Conservation (phyloP, 2,329 filamentous ascomycete species). For the Beauveria medogensis region DNA sequence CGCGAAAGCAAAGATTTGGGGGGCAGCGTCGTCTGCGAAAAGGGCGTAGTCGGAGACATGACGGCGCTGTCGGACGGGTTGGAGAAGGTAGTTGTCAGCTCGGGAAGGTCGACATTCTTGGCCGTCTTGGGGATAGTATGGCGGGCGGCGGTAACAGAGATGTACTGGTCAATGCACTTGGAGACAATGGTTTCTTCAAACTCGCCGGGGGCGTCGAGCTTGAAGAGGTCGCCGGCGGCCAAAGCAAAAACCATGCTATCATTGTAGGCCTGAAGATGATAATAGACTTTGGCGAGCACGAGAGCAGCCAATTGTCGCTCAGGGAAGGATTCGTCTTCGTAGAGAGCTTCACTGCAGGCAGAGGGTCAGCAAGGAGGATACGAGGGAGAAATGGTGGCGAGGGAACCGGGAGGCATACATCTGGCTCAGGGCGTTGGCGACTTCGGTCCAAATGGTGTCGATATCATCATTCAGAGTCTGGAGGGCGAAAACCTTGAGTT, state of each 20-base stretch:
- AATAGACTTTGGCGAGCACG: constrained; percentile 96
- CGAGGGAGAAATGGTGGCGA: not conserved
- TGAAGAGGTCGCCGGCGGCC: constrained; percentile 89
- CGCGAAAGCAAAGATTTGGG: constrained; percentile 94
- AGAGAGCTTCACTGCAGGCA: constrained; percentile 73
- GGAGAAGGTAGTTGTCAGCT: constrained; percentile 74
- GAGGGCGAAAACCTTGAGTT: constrained; percentile 90
- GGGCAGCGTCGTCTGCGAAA: constrained; percentile 86
- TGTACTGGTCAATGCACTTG: constrained; percentile 97
- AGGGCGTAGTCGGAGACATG: constrained; percentile 85
- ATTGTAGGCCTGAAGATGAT: constrained; percentile 96
- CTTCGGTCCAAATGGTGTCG: constrained; percentile 95
- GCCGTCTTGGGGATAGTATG: constrained; percentile 36
- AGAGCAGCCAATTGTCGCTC: constrained; percentile 90
- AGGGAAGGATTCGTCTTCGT: constrained; percentile 91
- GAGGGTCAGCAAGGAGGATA: constrained; percentile 12
- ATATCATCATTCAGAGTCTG: constrained; percentile 95
- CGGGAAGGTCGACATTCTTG: constrained; percentile 47
- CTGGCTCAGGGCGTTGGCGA: constrained; percentile 82
- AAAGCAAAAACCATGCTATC: constrained; percentile 98
- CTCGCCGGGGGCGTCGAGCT: constrained; percentile 82
- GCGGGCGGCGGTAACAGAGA: constrained; percentile 57
- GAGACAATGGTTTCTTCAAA: constrained; percentile 99
- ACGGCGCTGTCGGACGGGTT: constrained; percentile 60
- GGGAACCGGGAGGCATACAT: constrained; percentile 52